Evolutionary conservation across 164 flowering plant species (phyloP).

Genomic region (Kalanchoe fedtschenkoi): DNA sequence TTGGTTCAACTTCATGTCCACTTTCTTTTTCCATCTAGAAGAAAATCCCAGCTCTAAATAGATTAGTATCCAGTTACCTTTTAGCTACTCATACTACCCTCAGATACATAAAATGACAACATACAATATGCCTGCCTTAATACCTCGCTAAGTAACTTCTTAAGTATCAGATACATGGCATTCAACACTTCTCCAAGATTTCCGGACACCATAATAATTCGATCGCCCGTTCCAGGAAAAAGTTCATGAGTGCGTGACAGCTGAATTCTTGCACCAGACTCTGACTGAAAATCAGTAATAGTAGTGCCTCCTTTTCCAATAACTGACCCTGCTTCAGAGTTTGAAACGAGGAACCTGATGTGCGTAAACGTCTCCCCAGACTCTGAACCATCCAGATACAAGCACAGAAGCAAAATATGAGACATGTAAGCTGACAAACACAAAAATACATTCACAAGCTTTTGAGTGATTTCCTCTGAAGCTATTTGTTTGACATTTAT

Average conservation of each 20-base stretch:
- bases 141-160: constrained; percentile 83
- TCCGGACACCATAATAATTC: constrained; percentile 90
- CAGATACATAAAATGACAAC: background rate
- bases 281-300: constrained; percentile 82
- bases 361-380: constrained; percentile 47
- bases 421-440: background rate
- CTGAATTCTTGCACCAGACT: constrained; percentile 88
- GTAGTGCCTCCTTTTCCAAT: constrained; percentile 99
- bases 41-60: background rate
- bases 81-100: background rate
- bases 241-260: constrained; percentile 86
- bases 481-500: background rate
- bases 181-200: constrained; percentile 41
- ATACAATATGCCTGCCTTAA: background rate
- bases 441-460: background rate
- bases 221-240: constrained; percentile 94
- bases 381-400: background rate
- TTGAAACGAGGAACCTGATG: constrained; percentile 82
- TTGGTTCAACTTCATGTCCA: constrained; percentile 60
- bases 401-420: background rate
- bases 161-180: constrained; percentile 70
- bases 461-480: background rate
- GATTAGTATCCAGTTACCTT: background rate
- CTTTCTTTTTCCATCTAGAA: constrained; percentile 56
- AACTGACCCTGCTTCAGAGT: constrained; percentile 94